Evolutionary conservation across 179 eudicot genomes (phyloP), one percentile per base, ranked within the genome.

Genomic region (Vitellaria paradoxa): DNA sequence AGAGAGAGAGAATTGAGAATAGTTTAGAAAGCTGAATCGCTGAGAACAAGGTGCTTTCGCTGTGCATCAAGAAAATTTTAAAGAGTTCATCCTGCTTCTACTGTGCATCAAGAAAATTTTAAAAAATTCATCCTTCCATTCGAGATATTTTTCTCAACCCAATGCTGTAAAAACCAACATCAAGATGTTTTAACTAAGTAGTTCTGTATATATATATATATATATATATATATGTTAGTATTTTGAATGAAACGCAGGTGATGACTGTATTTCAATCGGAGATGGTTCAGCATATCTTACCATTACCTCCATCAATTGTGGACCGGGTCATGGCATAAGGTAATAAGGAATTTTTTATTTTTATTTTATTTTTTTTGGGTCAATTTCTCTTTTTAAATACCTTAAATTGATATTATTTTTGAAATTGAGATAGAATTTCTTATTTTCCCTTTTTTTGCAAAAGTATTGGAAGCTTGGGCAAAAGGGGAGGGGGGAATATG

Each of bases 301-400:
- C n/a, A 74, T 86, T 3, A 80, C 64, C 5, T 70, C 74, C 17
- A 59, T 90, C 8, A 76, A 49, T 30, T 30, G 37, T 73, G 94
- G 92, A 46, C 92, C 88, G 17, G 94, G 92, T 9, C 91, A 89
- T 82, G 91, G 94, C 7, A 86, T 90, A 83, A 90, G 94, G 92
- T 90, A 2, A 65, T 21, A 0, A 8, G 9, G 2, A 30, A 73
- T 11, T 5, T 2, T 37, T 24, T 0, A 30, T 30, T 30, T 30
- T 30, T 1, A 30, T 30, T 30, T 30, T 1, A 30, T 30, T 30
- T 30, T 0, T 30, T 30, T 30, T 0, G 37, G 5, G 0, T 72
- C 40, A 8, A 42, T 42, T 20, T 46, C 5, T 6, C 30, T 11
- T 23, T 24, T 30, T 47, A 70, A 9, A 7, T 18, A 3, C 17